Base-by-base conservation (phyloP, 139 green algal genomes). In the Chlamydomonas eustigma region DNA sequence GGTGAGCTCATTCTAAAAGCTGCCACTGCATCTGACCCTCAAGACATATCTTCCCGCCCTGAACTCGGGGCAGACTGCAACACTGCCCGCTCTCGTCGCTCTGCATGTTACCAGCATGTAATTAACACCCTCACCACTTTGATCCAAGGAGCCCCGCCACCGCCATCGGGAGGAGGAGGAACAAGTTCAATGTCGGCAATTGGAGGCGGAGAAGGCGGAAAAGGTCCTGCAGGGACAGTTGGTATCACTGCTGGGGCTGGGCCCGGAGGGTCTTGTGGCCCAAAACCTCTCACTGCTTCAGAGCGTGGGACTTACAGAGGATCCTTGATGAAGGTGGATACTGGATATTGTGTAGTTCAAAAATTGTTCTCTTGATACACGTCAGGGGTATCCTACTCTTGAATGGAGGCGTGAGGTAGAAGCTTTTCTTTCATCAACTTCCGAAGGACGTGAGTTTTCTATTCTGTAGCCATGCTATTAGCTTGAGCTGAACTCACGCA, bases 1-100 rank as follows among this genome's bases (percentile, higher is more conserved):
- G 78, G 84, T 44, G 79, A 86, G 35, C 68, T 91, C 36, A 67
- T 79, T 1, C 66, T 91, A 1, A 65, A 50, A 0, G 91, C 87
- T 38, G 92, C 91, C 0, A 86, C 82, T 1, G 84, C 90, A 0
- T 37, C 89, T 1, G 91, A 95, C 85, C 91, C 91, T 2, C 72
- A 84, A 38, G 73, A 78, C 38, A 39, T 78, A 1, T 88, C 87
- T 6, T 73, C 77, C 36, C 82, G 83, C 1, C 67, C 70, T 33
- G 80, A 80, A 39, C 32, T 79, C 2, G 85, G 81, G 12, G 51
- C 78, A 5, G 82, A 82, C 35, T 87, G 80, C 33, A 76, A 87
- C 30, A 51, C 75, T 25, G 90, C 86, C 12, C 77, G 81, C 12
- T 58, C 77, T 69, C 80, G 81, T 38, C 81, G 87, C 28, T 79